These are phyloP conservation scores for Jamesozyma lodderae DNA, from an alignment of 805 yeast genomes.

Conservation along the genomic window DNA sequence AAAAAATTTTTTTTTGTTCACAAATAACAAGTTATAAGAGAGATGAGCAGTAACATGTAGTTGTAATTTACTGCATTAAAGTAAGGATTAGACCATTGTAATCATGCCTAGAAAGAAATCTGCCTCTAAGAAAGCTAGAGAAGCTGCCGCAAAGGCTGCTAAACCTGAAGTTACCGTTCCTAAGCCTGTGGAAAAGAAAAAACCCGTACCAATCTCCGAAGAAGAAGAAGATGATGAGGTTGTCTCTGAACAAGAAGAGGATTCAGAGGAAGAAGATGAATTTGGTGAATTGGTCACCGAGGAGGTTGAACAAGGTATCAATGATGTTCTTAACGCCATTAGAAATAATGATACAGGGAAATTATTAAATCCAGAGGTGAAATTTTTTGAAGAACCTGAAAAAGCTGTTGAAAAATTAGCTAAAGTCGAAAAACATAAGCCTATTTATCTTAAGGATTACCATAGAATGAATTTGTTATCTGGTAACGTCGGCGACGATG, in stretches of 20 bases:
- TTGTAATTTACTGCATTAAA: too few species aligned
- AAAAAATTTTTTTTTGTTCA: background rate
- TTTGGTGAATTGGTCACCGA: slow-evolving; percentile 80
- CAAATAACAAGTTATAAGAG: too few species aligned
- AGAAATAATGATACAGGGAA: slow-evolving; percentile 50
- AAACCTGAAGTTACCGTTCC: background rate
- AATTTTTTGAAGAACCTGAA: slow-evolving; percentile 65
- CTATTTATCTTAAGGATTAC: slow-evolving; percentile 84
- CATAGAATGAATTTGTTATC: slow-evolving; percentile 76
- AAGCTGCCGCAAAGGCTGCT: slow-evolving; percentile 27
- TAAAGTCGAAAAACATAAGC: slow-evolving; percentile 43
- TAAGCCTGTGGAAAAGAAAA: background rate
- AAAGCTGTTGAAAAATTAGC: slow-evolving; percentile 29
- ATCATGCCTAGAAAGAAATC: slow-evolving; percentile 82
- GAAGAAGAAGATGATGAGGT: slow-evolving; percentile 19
- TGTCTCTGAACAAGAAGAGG: slow-evolving; percentile 37
- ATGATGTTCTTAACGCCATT: slow-evolving; percentile 61
- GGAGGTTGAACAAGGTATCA: slow-evolving; percentile 73
- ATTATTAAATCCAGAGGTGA: slow-evolving; percentile 57
- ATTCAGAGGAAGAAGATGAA: slow-evolving; percentile 72
- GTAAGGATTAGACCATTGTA: background rate
- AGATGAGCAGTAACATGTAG: background rate
- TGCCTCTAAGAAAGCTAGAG: slow-evolving; percentile 63
- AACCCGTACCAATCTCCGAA: background rate
- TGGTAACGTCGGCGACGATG: slow-evolving; percentile 51